phyloP scores from a whole-genome alignment of 75 land plant species.

The Picea glauca region DNA sequence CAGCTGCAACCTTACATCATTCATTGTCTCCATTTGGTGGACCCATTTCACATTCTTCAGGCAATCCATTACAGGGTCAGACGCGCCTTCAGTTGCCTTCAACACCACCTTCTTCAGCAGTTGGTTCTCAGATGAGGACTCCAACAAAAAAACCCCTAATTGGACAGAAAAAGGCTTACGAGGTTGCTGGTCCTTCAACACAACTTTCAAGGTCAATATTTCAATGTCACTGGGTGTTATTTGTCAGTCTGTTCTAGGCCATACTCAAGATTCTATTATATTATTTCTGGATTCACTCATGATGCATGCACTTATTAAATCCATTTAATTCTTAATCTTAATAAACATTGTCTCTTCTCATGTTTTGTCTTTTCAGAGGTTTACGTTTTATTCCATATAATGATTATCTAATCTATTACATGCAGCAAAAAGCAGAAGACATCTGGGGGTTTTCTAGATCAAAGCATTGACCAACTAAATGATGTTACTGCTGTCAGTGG shows the following conservation, averaged over 20 bases:
- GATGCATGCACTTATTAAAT: background rate
- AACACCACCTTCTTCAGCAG: constrained; percentile 12
- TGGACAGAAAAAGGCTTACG: constrained; percentile 82
- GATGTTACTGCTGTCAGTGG: constrained; percentile 99
- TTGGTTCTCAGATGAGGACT: constrained; percentile 44
- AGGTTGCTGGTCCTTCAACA: constrained; percentile 43
- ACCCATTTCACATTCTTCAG: constrained; percentile 3
- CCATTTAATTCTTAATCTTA: background rate
- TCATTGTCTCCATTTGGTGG: constrained; percentile 8
- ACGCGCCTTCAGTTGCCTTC: constrained; percentile 26
- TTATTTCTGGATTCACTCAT: background rate
- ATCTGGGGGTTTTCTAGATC: constrained; percentile 63
- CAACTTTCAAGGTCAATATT: constrained; percentile 57
- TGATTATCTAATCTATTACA: background rate
- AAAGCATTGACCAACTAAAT: constrained; percentile 96
- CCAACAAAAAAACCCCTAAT: constrained; percentile 52
- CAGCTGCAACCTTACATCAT: constrained; percentile 6
- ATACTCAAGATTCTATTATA: background rate
- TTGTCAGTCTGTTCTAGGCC: background rate
- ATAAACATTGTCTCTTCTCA: background rate
- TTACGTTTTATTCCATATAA: background rate
- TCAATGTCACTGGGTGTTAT: background rate
- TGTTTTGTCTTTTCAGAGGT: background rate
- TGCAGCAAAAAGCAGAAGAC: constrained; percentile 94
- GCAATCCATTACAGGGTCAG: constrained; percentile 19